Conservation (phyloP, 2,329 filamentous ascomycete genomes). For the Fusarium illudens region DNA sequence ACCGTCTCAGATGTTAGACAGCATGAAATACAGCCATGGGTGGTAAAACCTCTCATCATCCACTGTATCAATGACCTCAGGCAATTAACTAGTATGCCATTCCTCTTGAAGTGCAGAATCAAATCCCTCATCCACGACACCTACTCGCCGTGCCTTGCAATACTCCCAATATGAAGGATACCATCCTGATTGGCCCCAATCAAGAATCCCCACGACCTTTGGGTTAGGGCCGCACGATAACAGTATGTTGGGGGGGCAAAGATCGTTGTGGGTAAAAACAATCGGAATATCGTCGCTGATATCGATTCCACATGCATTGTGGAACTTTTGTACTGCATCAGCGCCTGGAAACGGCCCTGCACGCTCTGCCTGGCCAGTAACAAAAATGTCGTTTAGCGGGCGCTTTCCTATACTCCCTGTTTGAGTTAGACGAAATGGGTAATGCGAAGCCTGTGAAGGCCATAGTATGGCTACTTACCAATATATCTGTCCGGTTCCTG, state of each 20-base stretch:
- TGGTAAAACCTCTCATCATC: conserved; percentile 45
- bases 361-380: conserved; percentile 30
- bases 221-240: conserved; percentile 27
- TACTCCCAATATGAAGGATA: conserved; percentile 48
- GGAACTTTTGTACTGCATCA: conserved; percentile 45
- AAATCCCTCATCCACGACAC: conserved; percentile 32
- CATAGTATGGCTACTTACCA: conserved; percentile 6
- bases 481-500: conserved; percentile 27
- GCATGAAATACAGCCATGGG: conserved; percentile 45
- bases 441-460: neutral
- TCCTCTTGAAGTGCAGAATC: conserved; percentile 39
- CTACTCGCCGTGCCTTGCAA: conserved; percentile 41
- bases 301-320: conserved; percentile 43
- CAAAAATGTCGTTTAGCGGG: conserved; percentile 46
- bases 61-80: conserved; percentile 43
- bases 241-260: conserved; percentile 40
- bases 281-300: conserved; percentile 37
- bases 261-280: conserved; percentile 40
- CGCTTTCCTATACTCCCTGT: conserved; percentile 43
- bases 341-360: conserved; percentile 43
- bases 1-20: neutral
- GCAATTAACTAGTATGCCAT: conserved; percentile 45
- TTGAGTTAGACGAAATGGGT: conserved; percentile 13
- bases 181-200: conserved; percentile 46
- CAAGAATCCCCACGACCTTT: conserved; percentile 37